Base-by-base conservation (phyloP, 129 eudicot genomes). In the Arctium minus region DNA sequence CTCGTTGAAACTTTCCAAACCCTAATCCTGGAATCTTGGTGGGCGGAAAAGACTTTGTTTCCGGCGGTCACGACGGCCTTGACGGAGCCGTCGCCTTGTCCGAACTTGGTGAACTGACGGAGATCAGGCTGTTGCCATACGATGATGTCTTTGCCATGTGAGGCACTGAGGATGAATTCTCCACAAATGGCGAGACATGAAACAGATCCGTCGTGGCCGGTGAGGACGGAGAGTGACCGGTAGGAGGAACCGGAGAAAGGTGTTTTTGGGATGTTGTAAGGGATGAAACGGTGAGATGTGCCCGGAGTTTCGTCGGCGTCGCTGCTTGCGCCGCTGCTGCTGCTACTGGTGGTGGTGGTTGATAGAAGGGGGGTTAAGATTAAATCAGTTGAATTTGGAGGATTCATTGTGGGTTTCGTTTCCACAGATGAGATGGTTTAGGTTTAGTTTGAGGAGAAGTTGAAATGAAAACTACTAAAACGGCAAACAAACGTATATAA, bases 121-220 rank as follows among this genome's bases (percentile, higher is more conserved):
- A 95, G 79, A 85, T 95, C 99, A 0, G 99, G 99, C 77, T 92
- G 99, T 48, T 95, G 99, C 97, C 99, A 91, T 0, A 93, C 99
- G 5, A 95, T 95, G 2, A 95, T 95, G 62, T 95, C 99, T 37
- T 88, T 91, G 56, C 94, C 99, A 5, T 92, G 97, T 1, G 99
- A 95, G 9, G 97, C 99, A 38, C 99, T 95, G 15, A 95, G 91
- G 40, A 95, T 70, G 81, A 92, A 95, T 39, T 95, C 99, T 1
- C 99, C 97, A 15, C 94, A 95, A n/a, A 95, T 77, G 48, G 98
- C 93, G 8, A 95, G 65, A 75, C 94, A 91, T 12, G 98, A 95
- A 35, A 95, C 92, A 0, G 97, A 86, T 0, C 92, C 98, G 2
- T 81, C 69, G 77, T 95, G 98, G 22, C 94, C 97, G 40, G 90